A percentile compares a stretch with the other conserved stretches of the same genome.
Evolutionary conservation across 495 filamentous ascomycete genomes (phyloP).

Genomic region (Cercophora scortea): DNA sequence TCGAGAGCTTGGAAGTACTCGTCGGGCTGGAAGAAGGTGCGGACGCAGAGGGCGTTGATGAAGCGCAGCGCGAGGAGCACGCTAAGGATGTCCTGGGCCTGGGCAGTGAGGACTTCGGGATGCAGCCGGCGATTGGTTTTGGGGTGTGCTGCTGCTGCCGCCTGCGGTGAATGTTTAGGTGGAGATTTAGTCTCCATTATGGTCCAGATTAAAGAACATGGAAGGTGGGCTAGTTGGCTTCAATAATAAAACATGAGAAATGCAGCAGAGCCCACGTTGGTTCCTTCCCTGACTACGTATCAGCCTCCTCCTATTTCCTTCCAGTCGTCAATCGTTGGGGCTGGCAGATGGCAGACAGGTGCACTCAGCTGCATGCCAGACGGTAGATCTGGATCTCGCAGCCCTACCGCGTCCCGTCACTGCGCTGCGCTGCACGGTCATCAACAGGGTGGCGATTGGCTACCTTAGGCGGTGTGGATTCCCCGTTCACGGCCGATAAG

Average conservation of each 20-base stretch:
- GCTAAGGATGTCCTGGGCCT: conserved; percentile 44
- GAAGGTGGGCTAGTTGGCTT: too few species aligned
- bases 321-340: too few species aligned
- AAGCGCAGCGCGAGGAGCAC: conserved; percentile 71
- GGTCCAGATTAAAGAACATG: too few species aligned
- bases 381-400: background rate
- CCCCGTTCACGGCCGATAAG: background rate
- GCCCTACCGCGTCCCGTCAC: conserved; percentile 5
- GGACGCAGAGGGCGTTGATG: conserved; percentile 71
- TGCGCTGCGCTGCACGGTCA: conserved; percentile 5
- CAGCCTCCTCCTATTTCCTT: too few species aligned
- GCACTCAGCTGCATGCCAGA: background rate
- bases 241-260: too few species aligned
- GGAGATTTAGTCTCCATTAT: background rate
- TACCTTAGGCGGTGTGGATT: background rate
- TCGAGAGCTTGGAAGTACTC: conserved; percentile 96
- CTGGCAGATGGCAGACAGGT: too few species aligned
- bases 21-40: conserved; percentile 99
- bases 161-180: background rate
- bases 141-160: background rate
- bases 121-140: conserved; percentile 6
- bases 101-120: conserved; percentile 21
- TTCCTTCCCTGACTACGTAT: too few species aligned
- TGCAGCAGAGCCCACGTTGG: too few species aligned
- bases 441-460: conserved; percentile 9